These are phyloP conservation scores for Euphorbia schlechtendalii DNA, from an alignment of 441 rosid genomes.

Conservation along the genomic window DNA sequence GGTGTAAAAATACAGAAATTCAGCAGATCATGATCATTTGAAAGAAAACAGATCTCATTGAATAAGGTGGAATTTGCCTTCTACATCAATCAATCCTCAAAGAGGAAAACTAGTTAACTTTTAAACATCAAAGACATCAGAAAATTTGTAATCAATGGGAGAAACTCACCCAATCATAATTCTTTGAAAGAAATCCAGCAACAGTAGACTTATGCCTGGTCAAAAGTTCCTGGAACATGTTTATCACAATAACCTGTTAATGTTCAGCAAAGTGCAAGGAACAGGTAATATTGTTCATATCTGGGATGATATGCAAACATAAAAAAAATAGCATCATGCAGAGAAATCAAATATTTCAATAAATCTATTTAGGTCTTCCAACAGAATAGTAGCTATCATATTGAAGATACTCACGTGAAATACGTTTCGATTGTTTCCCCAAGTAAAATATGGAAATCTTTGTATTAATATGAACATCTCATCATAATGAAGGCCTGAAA, in stretches of 20 bases:
- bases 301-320: background rate
- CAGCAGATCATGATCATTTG: too few species aligned
- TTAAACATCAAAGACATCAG: background rate
- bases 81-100: background rate
- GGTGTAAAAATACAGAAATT: too few species aligned
- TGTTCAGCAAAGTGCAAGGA: background rate
- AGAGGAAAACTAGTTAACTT: background rate
- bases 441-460: background rate
- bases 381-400: background rate
- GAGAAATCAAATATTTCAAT: background rate
- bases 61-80: background rate
- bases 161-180: slow-evolving; percentile 81
- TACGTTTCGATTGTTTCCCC: background rate
- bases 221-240: slow-evolving; percentile 62
- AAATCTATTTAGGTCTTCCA: background rate
- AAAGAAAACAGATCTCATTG: background rate
- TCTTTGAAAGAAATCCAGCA: slow-evolving; percentile 80
- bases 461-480: too few species aligned
- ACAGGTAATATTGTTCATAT: background rate
- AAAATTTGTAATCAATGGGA: background rate
- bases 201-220: slow-evolving; percentile 98
- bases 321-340: background rate
- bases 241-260: background rate
- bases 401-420: background rate
- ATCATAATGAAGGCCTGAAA: background rate